Conservation (phyloP, 2,329 filamentous ascomycete species). For the Nigrospora sphaerica region DNA sequence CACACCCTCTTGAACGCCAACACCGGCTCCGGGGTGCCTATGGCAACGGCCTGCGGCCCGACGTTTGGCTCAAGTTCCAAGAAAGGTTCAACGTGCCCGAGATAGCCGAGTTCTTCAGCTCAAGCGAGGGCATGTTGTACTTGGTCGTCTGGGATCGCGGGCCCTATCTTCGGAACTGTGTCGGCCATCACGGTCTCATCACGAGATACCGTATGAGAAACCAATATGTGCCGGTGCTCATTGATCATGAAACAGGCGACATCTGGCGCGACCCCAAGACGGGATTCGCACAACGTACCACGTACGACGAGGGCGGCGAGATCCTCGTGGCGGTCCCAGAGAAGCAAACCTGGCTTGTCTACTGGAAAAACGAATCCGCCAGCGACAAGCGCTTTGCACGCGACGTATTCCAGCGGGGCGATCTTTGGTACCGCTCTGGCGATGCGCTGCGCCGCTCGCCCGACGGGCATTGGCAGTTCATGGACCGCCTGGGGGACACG, state of each 20-base stretch:
- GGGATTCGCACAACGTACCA: slow-evolving; percentile 58
- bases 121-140: slow-evolving; percentile 59
- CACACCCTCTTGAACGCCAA: slow-evolving; percentile 45
- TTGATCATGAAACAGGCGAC: slow-evolving; percentile 60
- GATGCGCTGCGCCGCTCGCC: slow-evolving; percentile 50
- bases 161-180: slow-evolving; percentile 50
- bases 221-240: slow-evolving; percentile 54
- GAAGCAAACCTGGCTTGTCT: slow-evolving; percentile 56
- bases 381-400: slow-evolving; percentile 55
- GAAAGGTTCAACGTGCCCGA: slow-evolving; percentile 51
- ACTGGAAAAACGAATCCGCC: slow-evolving; percentile 51
- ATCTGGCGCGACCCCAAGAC: slow-evolving; percentile 57
- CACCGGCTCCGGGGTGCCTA: slow-evolving; percentile 50
- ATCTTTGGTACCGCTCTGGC: slow-evolving; percentile 58
- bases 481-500: slow-evolving; percentile 60
- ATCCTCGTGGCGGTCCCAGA: slow-evolving; percentile 56
- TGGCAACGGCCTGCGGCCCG: slow-evolving; percentile 57
- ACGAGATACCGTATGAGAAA: slow-evolving; percentile 43
- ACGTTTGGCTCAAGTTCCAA: slow-evolving; percentile 55
- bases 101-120: slow-evolving; percentile 67
- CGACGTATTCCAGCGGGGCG: slow-evolving; percentile 55
- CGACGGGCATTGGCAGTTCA: slow-evolving; percentile 59
- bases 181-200: slow-evolving; percentile 62
- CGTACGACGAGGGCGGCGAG: slow-evolving; percentile 58
- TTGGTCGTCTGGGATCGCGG: slow-evolving; percentile 50